Conservation (phyloP, 1,284 basidiomycete genomes). For the Rhizopogon parksii region DNA sequence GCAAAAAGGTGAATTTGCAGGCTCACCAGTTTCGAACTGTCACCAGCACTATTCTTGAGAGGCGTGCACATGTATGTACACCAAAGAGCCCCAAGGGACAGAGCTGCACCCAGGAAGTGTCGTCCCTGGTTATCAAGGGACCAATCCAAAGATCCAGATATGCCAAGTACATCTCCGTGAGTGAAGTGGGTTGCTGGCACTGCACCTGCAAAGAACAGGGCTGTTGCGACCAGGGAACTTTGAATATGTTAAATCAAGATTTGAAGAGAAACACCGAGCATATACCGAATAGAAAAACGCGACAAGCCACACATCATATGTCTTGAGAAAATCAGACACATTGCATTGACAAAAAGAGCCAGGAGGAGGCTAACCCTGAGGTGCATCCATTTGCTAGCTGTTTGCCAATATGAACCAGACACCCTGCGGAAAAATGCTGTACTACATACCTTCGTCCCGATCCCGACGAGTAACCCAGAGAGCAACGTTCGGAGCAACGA, state of each 20-base stretch:
- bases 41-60: background rate
- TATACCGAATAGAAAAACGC: slow-evolving; percentile 52
- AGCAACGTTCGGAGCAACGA: slow-evolving; percentile 24
- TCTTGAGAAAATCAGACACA: slow-evolving; percentile 27
- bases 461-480: slow-evolving; percentile 56
- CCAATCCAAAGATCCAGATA: slow-evolving; percentile 26
- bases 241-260: slow-evolving; percentile 6
- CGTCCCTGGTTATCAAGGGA: slow-evolving; percentile 30
- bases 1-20: background rate
- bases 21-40: background rate
- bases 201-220: slow-evolving; percentile 49
- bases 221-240: slow-evolving; percentile 38
- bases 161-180: slow-evolving; percentile 28
- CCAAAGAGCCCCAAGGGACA: slow-evolving; percentile 9
- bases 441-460: slow-evolving; percentile 51
- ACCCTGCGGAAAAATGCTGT: background rate
- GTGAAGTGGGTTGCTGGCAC: slow-evolving; percentile 39
- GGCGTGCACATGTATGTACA: background rate
- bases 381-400: slow-evolving; percentile 55
- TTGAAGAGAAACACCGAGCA: slow-evolving; percentile 7
- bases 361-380: slow-evolving; percentile 38
- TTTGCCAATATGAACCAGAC: background rate
- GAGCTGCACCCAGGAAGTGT: slow-evolving; percentile 33
- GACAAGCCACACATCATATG: slow-evolving; percentile 68
- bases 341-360: slow-evolving; percentile 6